Evolutionary conservation across 306 rosid genomes (phyloP).

Genomic region (Citrullus amarus): DNA sequence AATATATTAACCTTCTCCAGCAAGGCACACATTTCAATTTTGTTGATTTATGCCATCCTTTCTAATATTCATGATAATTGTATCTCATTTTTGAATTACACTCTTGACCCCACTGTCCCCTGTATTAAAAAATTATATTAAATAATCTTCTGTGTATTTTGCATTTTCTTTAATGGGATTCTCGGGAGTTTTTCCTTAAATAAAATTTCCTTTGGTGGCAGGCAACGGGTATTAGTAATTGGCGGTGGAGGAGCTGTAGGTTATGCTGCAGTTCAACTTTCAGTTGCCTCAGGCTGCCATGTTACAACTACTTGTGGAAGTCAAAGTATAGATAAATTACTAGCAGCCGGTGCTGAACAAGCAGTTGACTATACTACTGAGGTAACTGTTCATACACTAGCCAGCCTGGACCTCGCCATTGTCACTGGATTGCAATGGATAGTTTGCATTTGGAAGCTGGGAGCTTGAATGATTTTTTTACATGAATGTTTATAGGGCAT

Average conservation of each 20-base stretch:
- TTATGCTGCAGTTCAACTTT: slow-evolving; percentile 69
- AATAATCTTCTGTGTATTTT: not conserved
- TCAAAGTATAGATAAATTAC: slow-evolving; percentile 49
- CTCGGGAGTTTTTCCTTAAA: not conserved
- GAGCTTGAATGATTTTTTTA: not conserved
- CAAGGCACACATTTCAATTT: not conserved
- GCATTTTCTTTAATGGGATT: not conserved
- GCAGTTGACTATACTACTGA: slow-evolving; percentile 77
- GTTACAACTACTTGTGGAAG: slow-evolving; percentile 80
- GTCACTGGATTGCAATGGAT: not conserved
- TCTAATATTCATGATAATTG: not conserved
- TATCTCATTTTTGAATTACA: not conserved
- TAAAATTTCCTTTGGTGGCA: slow-evolving; percentile 24
- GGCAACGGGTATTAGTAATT: slow-evolving; percentile 75
- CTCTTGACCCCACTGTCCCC: not conserved
- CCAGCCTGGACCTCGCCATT: not conserved
- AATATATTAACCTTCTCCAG: not conserved
- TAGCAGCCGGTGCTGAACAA: slow-evolving; percentile 86
- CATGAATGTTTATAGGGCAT: slow-evolving; percentile 33
- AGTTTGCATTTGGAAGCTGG: not conserved
- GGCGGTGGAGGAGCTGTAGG: slow-evolving; percentile 99
- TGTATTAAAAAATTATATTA: not conserved
- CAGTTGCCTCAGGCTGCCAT: slow-evolving; percentile 70
- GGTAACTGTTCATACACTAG: slow-evolving; percentile 32
- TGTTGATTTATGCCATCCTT: not conserved